These are phyloP conservation scores for Euptelea pleiosperma DNA, from an alignment of 164 flowering plant species.

Conservation along the genomic window DNA sequence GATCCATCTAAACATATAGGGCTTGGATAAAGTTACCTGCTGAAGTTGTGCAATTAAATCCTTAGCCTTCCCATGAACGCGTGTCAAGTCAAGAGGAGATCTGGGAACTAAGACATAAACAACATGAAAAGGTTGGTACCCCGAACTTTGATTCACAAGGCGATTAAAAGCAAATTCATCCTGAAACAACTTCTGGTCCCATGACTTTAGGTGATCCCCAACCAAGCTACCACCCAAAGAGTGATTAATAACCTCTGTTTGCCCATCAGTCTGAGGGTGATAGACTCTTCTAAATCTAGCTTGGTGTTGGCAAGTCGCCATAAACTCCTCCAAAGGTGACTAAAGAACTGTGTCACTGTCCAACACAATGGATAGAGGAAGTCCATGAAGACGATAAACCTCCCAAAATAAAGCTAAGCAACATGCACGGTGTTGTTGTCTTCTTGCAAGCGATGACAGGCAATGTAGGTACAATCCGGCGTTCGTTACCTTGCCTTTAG, in stretches of 20 bases:
- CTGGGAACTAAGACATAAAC: too few relatives aligned
- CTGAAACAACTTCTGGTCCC: not conserved
- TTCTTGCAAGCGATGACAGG: not conserved
- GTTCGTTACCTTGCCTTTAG: not conserved
- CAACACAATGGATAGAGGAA: not conserved
- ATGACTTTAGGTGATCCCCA: not conserved
- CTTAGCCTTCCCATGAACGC: conserved; percentile 21
- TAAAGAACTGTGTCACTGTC: not conserved
- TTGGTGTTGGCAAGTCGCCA: not conserved
- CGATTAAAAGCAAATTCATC: not conserved
- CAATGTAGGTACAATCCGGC: not conserved
- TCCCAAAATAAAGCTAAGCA: not conserved
- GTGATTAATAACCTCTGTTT: too few relatives aligned
- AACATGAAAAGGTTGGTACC: not conserved
- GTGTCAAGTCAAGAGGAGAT: not conserved
- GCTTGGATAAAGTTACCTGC: too few relatives aligned
- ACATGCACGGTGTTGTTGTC: not conserved
- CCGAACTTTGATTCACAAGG: not conserved
- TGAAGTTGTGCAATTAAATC: not conserved
- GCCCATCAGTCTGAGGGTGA: too few relatives aligned
- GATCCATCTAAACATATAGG: too few relatives aligned
- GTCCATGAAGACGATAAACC: not conserved
- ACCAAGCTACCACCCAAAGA: not conserved
- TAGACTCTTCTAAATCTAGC: too few relatives aligned
- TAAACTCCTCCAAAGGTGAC: not conserved